Conservation (phyloP, 176 grass and related monocot genomes). For the maize (Zea mays) region Zm-B73-REFERENCE-NAM-5.0 NC_050101.1:27069001-27069500, state of each 20-base stretch:
- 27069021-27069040: too few relatives aligned
- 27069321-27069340: conserved; percentile 19
- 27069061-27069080: too few relatives aligned
- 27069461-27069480: conserved; percentile 36
- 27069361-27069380: not conserved
- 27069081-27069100: too few relatives aligned
- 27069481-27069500: conserved; percentile 66
- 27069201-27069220: too few relatives aligned
- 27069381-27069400: conserved; percentile 74
- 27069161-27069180: not conserved
- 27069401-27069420: conserved; percentile 83
- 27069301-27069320: not conserved
- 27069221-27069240: not conserved
- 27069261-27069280: conserved; percentile 1
- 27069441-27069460: conserved; percentile 73
- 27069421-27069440: conserved; percentile 77
- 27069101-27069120: too few relatives aligned
- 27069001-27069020: too few relatives aligned
- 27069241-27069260: not conserved
- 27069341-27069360: not conserved
- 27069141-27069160: too few relatives aligned
- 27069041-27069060: too few relatives aligned
- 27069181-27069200: conserved; percentile 1
- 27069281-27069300: not conserved
- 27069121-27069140: too few relatives aligned